These are phyloP conservation scores for Alloteropsis semialata DNA, from an alignment of 176 grass and related monocot genomes.

Conservation along the genomic window DNA sequence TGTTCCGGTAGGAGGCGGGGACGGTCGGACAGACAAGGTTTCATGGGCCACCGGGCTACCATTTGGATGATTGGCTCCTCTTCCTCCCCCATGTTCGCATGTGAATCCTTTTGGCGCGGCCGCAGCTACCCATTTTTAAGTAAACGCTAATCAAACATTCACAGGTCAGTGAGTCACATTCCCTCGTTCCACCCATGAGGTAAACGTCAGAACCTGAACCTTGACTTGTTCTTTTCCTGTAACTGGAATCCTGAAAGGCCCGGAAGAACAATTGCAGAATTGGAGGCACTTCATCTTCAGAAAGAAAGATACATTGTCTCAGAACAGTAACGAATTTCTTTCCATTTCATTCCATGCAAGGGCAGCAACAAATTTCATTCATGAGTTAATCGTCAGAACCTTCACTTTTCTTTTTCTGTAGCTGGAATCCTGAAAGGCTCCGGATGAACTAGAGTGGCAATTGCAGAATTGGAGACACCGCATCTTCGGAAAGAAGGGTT, in stretches of 20 bases:
- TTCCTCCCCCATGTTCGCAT: conserved; percentile 32
- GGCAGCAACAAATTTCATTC: no score
- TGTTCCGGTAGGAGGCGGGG: conserved; percentile 28
- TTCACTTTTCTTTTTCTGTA: no score
- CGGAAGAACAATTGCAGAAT: neutral
- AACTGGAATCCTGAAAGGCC: neutral
- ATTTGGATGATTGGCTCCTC: conserved; percentile 43
- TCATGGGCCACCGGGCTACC: conserved; percentile 4
- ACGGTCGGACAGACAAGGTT: conserved; percentile 10
- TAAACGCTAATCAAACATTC: conserved; percentile 22
- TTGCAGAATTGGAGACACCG: no score
- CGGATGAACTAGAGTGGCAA: no score
- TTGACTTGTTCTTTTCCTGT: neutral
- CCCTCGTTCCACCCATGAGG: neutral
- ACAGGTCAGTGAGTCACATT: neutral
- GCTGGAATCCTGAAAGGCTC: no score
- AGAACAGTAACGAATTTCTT: no score
- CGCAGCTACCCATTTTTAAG: neutral
- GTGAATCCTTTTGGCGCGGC: conserved; percentile 13
- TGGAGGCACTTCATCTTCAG: neutral
- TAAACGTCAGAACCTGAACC: neutral
- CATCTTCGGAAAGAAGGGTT: no score
- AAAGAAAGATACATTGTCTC: neutral
- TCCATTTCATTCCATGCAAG: no score
- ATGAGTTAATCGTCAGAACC: no score